Conservation (phyloP, 257 asterid genomes). For the Solanum gracilifrons region DNA sequence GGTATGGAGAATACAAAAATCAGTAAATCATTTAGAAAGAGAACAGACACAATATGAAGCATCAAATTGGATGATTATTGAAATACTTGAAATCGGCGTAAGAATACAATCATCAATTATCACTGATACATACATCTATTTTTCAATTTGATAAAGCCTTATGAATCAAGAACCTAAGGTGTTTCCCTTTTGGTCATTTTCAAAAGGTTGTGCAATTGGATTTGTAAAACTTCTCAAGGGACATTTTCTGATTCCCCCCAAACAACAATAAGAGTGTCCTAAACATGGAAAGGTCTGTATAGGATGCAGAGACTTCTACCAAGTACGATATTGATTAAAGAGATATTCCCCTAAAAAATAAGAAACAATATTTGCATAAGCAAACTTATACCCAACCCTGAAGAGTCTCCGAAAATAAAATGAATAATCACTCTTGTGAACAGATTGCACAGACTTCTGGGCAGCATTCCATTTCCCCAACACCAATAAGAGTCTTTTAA, state of each 20-base stretch:
- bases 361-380: not conserved
- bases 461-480: not conserved
- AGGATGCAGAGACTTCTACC: not conserved
- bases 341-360: not conserved
- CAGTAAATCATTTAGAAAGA: not conserved
- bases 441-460: not conserved
- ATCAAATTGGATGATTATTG: not conserved
- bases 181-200: not conserved
- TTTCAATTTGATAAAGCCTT: not conserved
- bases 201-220: not conserved
- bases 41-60: not conserved
- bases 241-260: not conserved
- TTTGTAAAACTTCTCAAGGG: not conserved
- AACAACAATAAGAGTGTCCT: not conserved
- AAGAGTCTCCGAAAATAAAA: not conserved
- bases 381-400: not conserved
- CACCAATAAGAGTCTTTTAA: not conserved
- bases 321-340: not conserved
- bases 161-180: not conserved
- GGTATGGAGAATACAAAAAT: not conserved
- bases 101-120: not conserved
- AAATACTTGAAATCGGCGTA: not conserved
- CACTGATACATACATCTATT: not conserved
- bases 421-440: not conserved
- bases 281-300: not conserved